Conservation (phyloP, 305 asterid species). For the Fraxinus velutina region DNA sequence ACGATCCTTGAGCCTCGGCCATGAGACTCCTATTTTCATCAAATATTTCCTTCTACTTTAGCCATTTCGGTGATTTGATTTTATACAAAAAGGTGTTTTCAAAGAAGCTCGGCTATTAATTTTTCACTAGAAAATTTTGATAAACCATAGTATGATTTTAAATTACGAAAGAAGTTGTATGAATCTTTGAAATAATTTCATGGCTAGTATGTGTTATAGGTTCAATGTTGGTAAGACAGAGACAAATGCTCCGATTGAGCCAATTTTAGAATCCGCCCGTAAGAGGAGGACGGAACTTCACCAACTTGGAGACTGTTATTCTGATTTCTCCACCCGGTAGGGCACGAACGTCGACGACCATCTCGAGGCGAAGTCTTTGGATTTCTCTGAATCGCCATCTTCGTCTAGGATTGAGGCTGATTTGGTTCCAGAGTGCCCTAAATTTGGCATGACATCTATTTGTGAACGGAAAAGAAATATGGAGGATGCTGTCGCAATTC, state of each 20-base stretch:
- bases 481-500: constrained; percentile 77
- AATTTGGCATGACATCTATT: constrained; percentile 67
- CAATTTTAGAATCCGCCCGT: constrained; percentile 47
- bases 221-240: constrained; percentile 56
- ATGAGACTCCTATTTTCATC: too few relatives aligned
- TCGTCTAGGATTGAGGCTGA: constrained; percentile 5
- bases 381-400: neutral
- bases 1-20: too few relatives aligned
- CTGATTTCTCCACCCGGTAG: constrained; percentile 20
- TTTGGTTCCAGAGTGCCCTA: constrained; percentile 32
- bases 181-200: neutral
- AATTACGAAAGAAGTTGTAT: too few relatives aligned
- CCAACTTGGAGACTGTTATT: constrained; percentile 30
- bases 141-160: too few relatives aligned
- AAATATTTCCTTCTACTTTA: too few relatives aligned
- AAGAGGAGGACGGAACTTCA: constrained; percentile 62
- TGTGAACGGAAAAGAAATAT: constrained; percentile 88
- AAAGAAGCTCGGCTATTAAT: too few relatives aligned
- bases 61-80: too few relatives aligned
- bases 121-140: too few relatives aligned
- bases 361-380: neutral
- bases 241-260: constrained; percentile 47
- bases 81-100: too few relatives aligned
- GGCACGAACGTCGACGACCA: constrained; percentile 13
- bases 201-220: constrained; percentile 67